These are phyloP conservation scores for Suillus decipiens DNA, from an alignment of 768 basidiomycete genomes.

Conservation along the genomic window DNA sequence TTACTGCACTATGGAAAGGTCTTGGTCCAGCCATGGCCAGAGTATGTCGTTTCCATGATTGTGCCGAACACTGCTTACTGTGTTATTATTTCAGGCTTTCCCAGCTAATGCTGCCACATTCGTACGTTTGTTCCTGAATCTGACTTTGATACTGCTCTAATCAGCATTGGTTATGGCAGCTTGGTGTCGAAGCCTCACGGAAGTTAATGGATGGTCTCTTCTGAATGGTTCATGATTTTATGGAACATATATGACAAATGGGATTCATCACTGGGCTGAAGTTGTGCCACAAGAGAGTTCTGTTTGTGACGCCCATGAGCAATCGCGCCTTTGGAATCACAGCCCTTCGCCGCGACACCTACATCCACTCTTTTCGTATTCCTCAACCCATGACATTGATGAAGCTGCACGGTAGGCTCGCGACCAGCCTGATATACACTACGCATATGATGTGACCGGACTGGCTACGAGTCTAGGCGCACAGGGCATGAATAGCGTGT, in stretches of 20 bases:
- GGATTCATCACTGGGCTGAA: slow-evolving; percentile 13
- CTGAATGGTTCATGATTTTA: slow-evolving; percentile 24
- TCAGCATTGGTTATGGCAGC: slow-evolving; percentile 43
- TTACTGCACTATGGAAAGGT: slow-evolving; percentile 91
- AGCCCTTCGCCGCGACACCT: neutral
- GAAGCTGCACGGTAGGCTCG: neutral
- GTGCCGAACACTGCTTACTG: neutral
- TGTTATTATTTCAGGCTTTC: slow-evolving; percentile 65
- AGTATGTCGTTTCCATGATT: slow-evolving; percentile 43
- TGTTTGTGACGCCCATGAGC: neutral
- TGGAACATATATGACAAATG: neutral
- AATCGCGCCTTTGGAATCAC: neutral
- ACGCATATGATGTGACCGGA: neutral
- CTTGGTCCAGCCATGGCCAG: slow-evolving; percentile 97
- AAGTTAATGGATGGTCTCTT: slow-evolving; percentile 76
- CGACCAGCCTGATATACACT: neutral
- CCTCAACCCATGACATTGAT: neutral
- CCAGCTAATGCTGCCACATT: slow-evolving; percentile 96
- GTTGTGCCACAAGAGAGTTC: neutral
- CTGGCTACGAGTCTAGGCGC: neutral
- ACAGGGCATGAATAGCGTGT: neutral
- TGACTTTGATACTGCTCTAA: neutral
- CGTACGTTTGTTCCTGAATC: slow-evolving; percentile 48
- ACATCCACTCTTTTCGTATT: neutral
- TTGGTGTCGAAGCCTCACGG: slow-evolving; percentile 91